Percentiles rank a stretch among this genome's conserved stretches.
These are phyloP conservation scores for Hebeloma cylindrosporum DNA, from an alignment of 768 basidiomycete genomes.

Conservation along the genomic window DNA sequence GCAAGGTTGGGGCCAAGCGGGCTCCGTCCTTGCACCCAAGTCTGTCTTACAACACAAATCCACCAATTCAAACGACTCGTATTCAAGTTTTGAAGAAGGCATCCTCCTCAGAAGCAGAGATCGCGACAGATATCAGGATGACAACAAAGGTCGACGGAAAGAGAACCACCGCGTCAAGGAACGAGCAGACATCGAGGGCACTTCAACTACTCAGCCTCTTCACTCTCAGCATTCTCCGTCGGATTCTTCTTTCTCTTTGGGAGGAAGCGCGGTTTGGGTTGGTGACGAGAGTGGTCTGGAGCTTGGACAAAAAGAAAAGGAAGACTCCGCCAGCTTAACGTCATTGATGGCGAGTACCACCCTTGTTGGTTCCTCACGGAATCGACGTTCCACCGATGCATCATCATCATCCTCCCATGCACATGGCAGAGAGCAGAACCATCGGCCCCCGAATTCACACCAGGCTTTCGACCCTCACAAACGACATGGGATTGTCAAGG, in stretches of 20 bases:
- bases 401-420: slow-evolving; percentile 70
- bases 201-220: slow-evolving; percentile 26
- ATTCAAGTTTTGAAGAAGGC: slow-evolving; percentile 71
- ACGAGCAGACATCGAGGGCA: slow-evolving; percentile 38
- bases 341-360: slow-evolving; percentile 42
- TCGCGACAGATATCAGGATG: slow-evolving; percentile 29
- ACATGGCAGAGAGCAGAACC: slow-evolving; percentile 40
- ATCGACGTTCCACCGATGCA: slow-evolving; percentile 69
- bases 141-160: slow-evolving; percentile 36
- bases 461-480: slow-evolving; percentile 47
- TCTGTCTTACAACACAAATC: slow-evolving; percentile 41
- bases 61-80: slow-evolving; percentile 59
- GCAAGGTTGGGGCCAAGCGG: slow-evolving; percentile 27
- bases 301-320: slow-evolving; percentile 45
- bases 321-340: slow-evolving; percentile 41
- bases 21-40: slow-evolving; percentile 25
- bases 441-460: slow-evolving; percentile 35
- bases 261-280: slow-evolving; percentile 83
- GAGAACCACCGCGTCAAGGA: slow-evolving; percentile 28
- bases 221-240: slow-evolving; percentile 55
- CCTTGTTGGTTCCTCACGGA: slow-evolving; percentile 41
- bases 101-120: slow-evolving; percentile 47
- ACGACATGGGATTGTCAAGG: slow-evolving; percentile 60
- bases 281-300: slow-evolving; percentile 67
- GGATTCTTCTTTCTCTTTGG: slow-evolving; percentile 73